Conservation (phyloP, 345 rosid species). For the Angophora floribunda region DNA sequence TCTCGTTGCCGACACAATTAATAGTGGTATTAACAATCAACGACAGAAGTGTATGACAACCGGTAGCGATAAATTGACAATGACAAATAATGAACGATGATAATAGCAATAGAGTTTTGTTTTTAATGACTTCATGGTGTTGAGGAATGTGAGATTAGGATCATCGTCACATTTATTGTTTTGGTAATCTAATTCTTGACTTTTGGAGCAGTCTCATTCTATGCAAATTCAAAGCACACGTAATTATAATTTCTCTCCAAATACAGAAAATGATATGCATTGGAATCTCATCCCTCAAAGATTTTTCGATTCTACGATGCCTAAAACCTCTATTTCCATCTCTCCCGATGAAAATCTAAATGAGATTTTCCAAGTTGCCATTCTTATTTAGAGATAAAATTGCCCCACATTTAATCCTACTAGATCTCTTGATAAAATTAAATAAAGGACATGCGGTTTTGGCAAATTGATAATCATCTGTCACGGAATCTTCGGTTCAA, state of each 20-base stretch:
- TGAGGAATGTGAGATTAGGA: fast-evolving
- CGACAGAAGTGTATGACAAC: fast-evolving
- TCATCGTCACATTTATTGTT: fast-evolving
- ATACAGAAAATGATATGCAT: fast-evolving
- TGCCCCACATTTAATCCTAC: fast-evolving
- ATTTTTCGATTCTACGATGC: neutral
- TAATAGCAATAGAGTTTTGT: fast-evolving
- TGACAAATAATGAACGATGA: neutral
- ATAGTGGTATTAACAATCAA: fast-evolving
- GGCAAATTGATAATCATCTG: fast-evolving
- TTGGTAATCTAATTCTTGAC: neutral
- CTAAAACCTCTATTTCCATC: neutral
- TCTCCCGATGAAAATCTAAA: neutral
- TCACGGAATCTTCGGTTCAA: fast-evolving
- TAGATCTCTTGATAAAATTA: neutral
- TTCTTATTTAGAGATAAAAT: fast-evolving
- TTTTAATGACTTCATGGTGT: neutral
- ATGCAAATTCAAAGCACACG: neutral
- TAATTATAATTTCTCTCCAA: fast-evolving
- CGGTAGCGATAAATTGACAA: too few species aligned
- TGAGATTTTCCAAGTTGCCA: neutral
- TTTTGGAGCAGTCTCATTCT: neutral
- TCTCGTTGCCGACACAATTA: fast-evolving
- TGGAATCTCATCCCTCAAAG: neutral
- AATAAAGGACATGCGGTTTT: fast-evolving